Conservation (phyloP, 2,329 filamentous ascomycete genomes). For the Pestalotiopsis sp. region DNA sequence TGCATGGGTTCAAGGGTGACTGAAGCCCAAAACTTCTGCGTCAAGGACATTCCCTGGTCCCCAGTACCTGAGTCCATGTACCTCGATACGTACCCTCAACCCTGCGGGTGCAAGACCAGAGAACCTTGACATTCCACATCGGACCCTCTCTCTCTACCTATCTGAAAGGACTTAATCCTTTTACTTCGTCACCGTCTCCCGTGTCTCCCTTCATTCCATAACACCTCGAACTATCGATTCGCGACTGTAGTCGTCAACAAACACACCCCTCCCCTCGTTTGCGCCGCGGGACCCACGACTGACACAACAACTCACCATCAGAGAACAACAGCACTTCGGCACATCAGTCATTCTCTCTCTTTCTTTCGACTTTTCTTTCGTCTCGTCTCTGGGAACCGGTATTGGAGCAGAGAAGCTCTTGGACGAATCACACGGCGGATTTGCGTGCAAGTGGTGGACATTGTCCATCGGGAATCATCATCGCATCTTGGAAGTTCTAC, state of each 20-base stretch:
- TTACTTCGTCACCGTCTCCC: constrained; percentile 22
- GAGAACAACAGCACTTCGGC: not conserved
- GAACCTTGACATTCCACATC: constrained; percentile 31
- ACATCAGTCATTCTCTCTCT: not conserved
- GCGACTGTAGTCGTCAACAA: constrained; percentile 26
- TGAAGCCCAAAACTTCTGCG: constrained; percentile 21
- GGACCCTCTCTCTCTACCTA: constrained; percentile 20
- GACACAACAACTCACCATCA: not conserved
- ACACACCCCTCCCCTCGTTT: constrained; percentile 10
- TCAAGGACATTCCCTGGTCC: constrained; percentile 24
- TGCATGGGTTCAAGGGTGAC: constrained; percentile 13
- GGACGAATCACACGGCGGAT: not conserved
- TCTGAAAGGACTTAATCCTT: not conserved
- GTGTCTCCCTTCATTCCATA: constrained; percentile 36
- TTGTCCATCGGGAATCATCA: not conserved
- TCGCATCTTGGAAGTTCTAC: not conserved
- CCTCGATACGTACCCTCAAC: constrained; percentile 13
- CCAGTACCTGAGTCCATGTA: constrained; percentile 12
- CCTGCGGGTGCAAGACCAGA: constrained; percentile 14
- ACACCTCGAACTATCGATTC: constrained; percentile 21
- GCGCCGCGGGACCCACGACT: not conserved
- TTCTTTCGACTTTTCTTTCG: not conserved
- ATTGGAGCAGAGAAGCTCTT: not conserved
- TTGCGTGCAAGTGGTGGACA: not conserved
- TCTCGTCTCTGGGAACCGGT: not conserved